Evolutionary conservation across 441 rosid genomes (phyloP), one percentile per base, ranked within the genome.

Genomic region (Gossypium lobatum): DNA sequence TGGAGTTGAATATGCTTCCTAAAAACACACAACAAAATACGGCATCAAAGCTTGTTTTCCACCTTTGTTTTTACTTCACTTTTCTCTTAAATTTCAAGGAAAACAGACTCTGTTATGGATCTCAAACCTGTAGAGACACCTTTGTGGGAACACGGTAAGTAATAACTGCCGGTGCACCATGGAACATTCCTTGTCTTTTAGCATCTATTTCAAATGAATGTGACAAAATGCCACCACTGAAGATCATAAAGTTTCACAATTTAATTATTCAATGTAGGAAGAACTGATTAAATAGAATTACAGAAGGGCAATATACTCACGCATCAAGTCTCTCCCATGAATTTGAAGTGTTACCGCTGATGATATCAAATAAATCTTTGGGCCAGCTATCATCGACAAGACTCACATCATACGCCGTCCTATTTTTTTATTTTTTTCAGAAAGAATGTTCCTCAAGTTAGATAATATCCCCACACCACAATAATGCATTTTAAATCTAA

Each of bases 271-370:
- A 17, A 46, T 69, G 17, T 21, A 23, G 59, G 14, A 48, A 8
- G n/a, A 53, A 48, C 17, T 7, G 23, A 28, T 18, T 18, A 54
- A 18, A 37, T 71, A 13, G 13, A 66, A 66, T 21, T 37, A 46
- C 34, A 75, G 58, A 62, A 67, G 79, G 25, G 20, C 14, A 53
- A 76, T 34, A 48, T 9, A 88, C 97, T 88, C 83, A 91, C 98
- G 88, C 92, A 82, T 95, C 98, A 68, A 93, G 98, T 76, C 95
- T 88, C 76, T 93, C 99, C 99, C 99, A 95, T 61, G 99, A 87
- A 64, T 66, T 84, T 23, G 98, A 88, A 72, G 80, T 81, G 86
- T 93, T 95, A 25, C 98, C 99, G 63, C 76, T 83, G 78, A 95
- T 79, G 63, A 87, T 76, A 61, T 83, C 85, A 77, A 95, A 95